Evolutionary conservation across 2,329 filamentous ascomycete species (phyloP), one percentile per base, ranked within the genome.

Genomic region (Sporothrix schenckii): DNA sequence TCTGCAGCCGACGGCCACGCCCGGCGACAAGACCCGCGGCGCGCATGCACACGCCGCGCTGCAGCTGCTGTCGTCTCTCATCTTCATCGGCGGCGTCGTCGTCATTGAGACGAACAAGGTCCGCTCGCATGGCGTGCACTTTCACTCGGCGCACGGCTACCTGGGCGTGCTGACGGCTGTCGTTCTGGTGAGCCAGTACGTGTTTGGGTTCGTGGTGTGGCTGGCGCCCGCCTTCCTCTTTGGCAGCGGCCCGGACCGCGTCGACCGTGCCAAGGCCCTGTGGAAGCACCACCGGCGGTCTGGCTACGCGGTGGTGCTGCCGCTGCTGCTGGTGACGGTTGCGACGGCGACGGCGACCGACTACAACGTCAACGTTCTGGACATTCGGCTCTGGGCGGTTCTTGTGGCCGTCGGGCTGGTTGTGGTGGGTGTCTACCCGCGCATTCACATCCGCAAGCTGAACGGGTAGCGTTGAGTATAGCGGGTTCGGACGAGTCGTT

Each of bases 241-340:
- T 76, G 94, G 94, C 5, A 16, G 16, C 21, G 77, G 97, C 1
- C 94, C 94, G 75, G 93, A 94, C 6, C 89, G 92, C 70, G 88
- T 90, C 73, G 89, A 92, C 34, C 89, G 88, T 3, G 94, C 93
- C 24, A 96, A 94, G 85, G 84, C 84, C 30, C 79, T 97, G 54
- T 98, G 94, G 85, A 97, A 97, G 81, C 97, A 94, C 76, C 95
- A 98, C 79, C 88, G 94, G 41, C 81, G 86, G 69, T 86, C 84
- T 27, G 95, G 94, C 2, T 98, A 99, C 78, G 74, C 34, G 30
- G 49, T 88, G 9, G 81, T 94, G 69, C 77, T 90, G 66, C 73
- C 73, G 44, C 76, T 96, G 75, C 84, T 94, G 72, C 80, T 97
- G 72, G 88, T 87, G 11, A 95, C 94, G 0, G 86, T 97, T 52